Base-by-base conservation (phyloP, 2,329 filamentous ascomycete genomes). In the Microdochium paspali region DNA sequence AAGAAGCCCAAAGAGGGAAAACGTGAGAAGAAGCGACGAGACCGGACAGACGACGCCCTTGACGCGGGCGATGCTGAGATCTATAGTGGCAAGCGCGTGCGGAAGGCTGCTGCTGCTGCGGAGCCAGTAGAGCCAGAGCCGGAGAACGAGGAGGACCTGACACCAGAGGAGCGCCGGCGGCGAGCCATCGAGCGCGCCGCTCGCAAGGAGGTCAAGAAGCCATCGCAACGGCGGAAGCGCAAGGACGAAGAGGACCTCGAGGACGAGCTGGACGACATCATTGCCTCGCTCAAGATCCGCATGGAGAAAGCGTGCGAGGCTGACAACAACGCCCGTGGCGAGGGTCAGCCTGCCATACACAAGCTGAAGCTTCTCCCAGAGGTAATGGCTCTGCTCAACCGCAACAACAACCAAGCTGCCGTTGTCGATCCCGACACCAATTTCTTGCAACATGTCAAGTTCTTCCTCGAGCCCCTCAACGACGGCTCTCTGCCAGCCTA, bases 341-440 rank as follows among this genome's bases (percentile, higher is more conserved):
- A 82, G 45, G 84, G 85, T 54, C 76, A 88, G 59, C 89, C 91
- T 1, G 93, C 93, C 25, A 80, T 90, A 50, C 85, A 95, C 70
- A 98, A 98, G 71, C 79, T 98, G 43, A 90, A 90, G 69, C 84
- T 98, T 56, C 80, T 98, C 15, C 90, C 91, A 1, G 85, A 95
- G 63, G 93, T 98, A 13, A 84, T 90, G 44, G 82, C 83, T 40
- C 76, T 97, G 20, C 77, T 98, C 50, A 96, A 94, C 65, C 87
- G 90, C 59, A 95, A 91, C 66, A 89, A 87, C 47, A 80, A 91
- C 24, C 87, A 87, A 60, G 77, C 88, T 56, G 85, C 87, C 25
- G 83, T 97, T 45, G 82, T 96, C 35, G 91, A 96, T 56, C 91
- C 91, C 0, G 93, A 98, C 61, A 94, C 86, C 61, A 96, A 97